Base-by-base conservation (phyloP, 2,329 filamentous ascomycete genomes). In the Emergomyces pasteurianus region DNA sequence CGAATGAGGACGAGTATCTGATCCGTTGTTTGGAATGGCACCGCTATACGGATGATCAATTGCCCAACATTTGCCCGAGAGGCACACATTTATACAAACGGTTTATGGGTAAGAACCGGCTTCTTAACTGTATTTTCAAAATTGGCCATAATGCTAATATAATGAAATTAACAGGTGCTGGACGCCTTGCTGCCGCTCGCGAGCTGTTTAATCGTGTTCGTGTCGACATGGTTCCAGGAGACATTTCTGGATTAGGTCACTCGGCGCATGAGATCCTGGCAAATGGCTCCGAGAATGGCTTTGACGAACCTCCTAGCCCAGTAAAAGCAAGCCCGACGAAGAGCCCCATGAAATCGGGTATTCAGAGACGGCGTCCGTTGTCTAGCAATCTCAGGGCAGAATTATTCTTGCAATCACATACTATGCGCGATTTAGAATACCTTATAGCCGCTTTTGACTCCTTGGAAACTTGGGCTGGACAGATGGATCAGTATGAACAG, bases 1-100 rank as follows among this genome's bases (percentile, higher is more conserved):
- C 86, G 10, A 80, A 84, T 8, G 74, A 80, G 50, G 83, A 87
- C 62, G 86, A 92, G 64, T 83, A 87, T 40, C 80, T 96, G 58
- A 90, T 96, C 53, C 83, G 87, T 61, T 86, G 88, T 43, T 76
- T 96, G 62, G 89, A 95, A 69, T 97, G 92, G 92, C 86, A 92
- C 71, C 77, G 89, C 61, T 81, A 89, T 60, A 82, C 92, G 9
- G 83, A 88, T 57, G 86, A 83, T 14, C 81, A 88, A 60, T 92
- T 87, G 86, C 78, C 81, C 18, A 80, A 86, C 61, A 85, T 89
- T 26, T 89, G 92, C 67, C 75, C 78, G 21, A 80, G 85, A 60
- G 85, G 90, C 49, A 83, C 83, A 36, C 81, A 85, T 67, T 82
- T 92, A n/a, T 90, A 96, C 75, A 88, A 88, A 69, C 86, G 86